Conservation (phyloP, 257 asterid species). For the Nyctanthes arbortristis region DNA sequence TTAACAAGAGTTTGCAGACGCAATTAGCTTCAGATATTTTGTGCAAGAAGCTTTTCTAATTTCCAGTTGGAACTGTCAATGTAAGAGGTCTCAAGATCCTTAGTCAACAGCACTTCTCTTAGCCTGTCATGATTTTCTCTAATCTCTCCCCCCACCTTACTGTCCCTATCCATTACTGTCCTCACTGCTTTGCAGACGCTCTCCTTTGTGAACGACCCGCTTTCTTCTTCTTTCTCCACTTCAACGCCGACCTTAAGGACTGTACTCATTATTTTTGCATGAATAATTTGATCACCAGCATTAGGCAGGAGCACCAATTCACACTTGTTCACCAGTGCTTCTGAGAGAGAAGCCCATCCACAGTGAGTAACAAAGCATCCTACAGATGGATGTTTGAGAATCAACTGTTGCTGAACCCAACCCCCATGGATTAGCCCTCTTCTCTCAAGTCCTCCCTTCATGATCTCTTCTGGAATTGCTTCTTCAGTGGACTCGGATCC, state of each 20-base stretch:
- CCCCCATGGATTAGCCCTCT: neutral
- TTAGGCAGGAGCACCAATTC: neutral
- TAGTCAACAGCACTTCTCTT: too few relatives aligned
- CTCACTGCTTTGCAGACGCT: neutral
- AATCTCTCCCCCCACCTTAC: too few relatives aligned
- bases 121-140: too few relatives aligned
- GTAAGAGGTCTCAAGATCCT: too few relatives aligned
- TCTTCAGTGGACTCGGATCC: neutral
- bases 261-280: neutral
- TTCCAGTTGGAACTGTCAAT: too few relatives aligned
- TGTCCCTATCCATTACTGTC: neutral
- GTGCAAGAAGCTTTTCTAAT: neutral
- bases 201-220: neutral
- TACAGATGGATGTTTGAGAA: neutral
- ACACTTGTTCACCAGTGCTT: neutral
- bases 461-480: neutral
- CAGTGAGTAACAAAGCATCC: neutral
- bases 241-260: neutral
- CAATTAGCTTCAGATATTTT: too few relatives aligned
- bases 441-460: neutral
- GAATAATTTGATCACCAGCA: neutral
- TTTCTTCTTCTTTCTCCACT: neutral
- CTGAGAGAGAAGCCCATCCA: neutral
- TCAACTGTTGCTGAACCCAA: neutral
- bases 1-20: too few relatives aligned